Conservation (phyloP, 2,329 filamentous ascomycete genomes). For the Raffaelea arxii region DNA sequence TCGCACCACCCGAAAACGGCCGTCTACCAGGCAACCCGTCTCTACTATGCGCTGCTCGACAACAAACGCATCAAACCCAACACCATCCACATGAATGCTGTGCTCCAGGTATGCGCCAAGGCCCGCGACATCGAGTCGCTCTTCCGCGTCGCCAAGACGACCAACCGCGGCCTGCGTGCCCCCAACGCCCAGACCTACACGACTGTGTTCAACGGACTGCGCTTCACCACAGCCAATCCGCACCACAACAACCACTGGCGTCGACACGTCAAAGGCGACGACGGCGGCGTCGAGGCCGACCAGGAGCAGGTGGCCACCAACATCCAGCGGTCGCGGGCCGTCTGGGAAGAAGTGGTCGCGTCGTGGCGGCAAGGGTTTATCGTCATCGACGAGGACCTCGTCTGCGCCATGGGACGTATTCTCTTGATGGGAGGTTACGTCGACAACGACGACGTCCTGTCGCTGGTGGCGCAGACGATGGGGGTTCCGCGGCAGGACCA, state of each 20-base stretch:
- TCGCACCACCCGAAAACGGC: slow-evolving; percentile 49
- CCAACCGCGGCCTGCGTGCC: slow-evolving; percentile 53
- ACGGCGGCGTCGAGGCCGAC: background rate
- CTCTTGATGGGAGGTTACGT: slow-evolving; percentile 55
- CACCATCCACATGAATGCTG: slow-evolving; percentile 78
- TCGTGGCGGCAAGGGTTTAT: slow-evolving; percentile 66
- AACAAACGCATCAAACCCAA: slow-evolving; percentile 58
- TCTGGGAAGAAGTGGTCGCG: slow-evolving; percentile 75
- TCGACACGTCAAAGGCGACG: background rate
- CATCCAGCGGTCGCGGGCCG: slow-evolving; percentile 56
- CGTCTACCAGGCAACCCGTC: slow-evolving; percentile 57
- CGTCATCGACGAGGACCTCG: slow-evolving; percentile 65
- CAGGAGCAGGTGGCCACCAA: slow-evolving; percentile 28
- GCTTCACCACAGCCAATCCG: slow-evolving; percentile 30
- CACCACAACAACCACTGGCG: slow-evolving; percentile 19
- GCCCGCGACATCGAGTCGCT: slow-evolving; percentile 69
- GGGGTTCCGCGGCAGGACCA: slow-evolving; percentile 49
- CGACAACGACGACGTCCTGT: slow-evolving; percentile 64
- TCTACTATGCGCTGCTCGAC: slow-evolving; percentile 67
- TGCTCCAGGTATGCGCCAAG: slow-evolving; percentile 70
- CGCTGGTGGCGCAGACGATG: slow-evolving; percentile 75
- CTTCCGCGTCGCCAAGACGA: slow-evolving; percentile 64
- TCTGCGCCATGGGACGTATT: slow-evolving; percentile 71
- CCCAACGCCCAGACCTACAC: slow-evolving; percentile 70
- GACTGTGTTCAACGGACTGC: slow-evolving; percentile 71